Base-by-base conservation (phyloP, 177 flowering plant species). In the Telopea speciosissima region DNA sequence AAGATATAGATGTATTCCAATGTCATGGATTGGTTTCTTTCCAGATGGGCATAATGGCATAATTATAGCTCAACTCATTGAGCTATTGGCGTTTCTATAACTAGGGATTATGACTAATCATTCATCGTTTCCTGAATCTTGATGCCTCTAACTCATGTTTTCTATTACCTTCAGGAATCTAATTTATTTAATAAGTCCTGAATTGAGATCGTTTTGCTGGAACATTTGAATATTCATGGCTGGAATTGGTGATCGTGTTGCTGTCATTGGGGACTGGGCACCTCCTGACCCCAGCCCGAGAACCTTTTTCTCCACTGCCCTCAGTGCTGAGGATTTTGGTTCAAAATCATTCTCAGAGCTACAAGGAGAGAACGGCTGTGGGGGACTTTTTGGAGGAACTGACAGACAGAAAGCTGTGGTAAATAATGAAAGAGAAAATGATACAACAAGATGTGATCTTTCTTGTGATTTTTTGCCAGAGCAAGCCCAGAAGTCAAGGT, bases 211-310 rank as follows among this genome's bases (percentile, higher is more conserved):
- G 33, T 31, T 2, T 31, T 31, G 33, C 33, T 31, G 33, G 33
- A 31, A 2, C 5, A 31, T 31, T 69, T 49, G 36, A 74, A 60
- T 8, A 44, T 49, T 66, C 67, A 84, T 84, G 86, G 81, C 79
- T 69, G 85, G 87, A 17, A 80, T 79, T 49, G 91, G 89, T 79
- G 94, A 89, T 65, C 82, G 82, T 73, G 83, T 79, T 65, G 80
- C 85, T 19, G 73, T 85, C 0, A 84, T 83, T 63, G 95, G 90
- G 65, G 95, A 90, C 62, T 87, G 95, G 95, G 76, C 81, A 71
- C 84, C 89, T 66, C 85, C 83, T 0, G 82, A 78, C 76, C 89
- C 91, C 17, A 86, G 86, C 72, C 83, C 86, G 2, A 78, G 92
- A 72, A 49, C 88, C 36, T 73, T 83, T 69, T 85, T 86, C 73